Evolutionary conservation across 2,329 filamentous ascomycete genomes (phyloP).

Genomic region (Hymenoscyphus occultus): DNA sequence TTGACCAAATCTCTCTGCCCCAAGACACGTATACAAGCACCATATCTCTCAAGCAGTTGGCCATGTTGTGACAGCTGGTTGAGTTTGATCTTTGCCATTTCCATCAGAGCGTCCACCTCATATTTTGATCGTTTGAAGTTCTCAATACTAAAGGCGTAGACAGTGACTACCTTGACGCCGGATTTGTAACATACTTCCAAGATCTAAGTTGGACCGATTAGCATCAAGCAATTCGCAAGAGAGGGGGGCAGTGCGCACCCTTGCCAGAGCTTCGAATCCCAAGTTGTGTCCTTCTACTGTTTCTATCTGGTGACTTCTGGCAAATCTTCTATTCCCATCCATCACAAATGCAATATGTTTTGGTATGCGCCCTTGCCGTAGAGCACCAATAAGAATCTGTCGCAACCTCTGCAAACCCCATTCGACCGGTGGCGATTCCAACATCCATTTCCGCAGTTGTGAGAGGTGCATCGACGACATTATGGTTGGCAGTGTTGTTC

Average conservation of each 20-base stretch:
- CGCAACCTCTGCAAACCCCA: constrained; percentile 78
- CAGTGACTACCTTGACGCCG: constrained; percentile 92
- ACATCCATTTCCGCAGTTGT: constrained; percentile 68
- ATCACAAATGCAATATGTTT: constrained; percentile 99
- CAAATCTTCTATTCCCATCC: constrained; percentile 96
- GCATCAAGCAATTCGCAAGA: constrained; percentile 1
- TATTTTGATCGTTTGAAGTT: constrained; percentile 97
- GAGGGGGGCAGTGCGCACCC: constrained; percentile 49
- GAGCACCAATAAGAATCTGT: constrained; percentile 81
- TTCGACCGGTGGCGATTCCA: constrained; percentile 87
- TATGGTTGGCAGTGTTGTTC: neutral
- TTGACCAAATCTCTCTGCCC: constrained; percentile 82
- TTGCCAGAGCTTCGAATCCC: constrained; percentile 90
- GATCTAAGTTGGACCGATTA: constrained; percentile 53
- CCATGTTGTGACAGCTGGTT: constrained; percentile 90
- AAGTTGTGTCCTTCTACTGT: constrained; percentile 94
- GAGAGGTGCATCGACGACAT: constrained; percentile 56
- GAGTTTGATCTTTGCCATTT: constrained; percentile 94
- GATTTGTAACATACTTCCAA: constrained; percentile 98
- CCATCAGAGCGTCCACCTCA: constrained; percentile 95
- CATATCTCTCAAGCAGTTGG: constrained; percentile 88
- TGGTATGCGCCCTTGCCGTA: constrained; percentile 88
- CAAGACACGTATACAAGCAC: constrained; percentile 79
- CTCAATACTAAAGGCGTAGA: constrained; percentile 98
- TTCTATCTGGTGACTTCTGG: constrained; percentile 85